Conservation (phyloP, 257 asterid species). For the Echites panduratus region DNA sequence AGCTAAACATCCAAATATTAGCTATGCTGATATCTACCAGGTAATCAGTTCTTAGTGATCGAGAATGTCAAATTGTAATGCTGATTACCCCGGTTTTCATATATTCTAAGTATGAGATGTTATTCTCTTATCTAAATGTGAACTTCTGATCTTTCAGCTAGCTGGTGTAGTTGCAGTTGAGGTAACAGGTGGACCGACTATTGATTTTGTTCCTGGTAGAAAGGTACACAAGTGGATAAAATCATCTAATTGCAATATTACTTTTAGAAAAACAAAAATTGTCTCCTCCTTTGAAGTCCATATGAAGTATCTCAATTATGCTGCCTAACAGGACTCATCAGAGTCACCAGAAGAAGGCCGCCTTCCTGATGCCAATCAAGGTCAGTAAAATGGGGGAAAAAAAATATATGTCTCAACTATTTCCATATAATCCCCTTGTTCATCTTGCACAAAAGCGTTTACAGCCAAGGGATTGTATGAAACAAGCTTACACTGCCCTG, state of each 20-base stretch:
- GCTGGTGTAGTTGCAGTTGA: constrained; percentile 92
- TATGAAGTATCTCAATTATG: too few relatives aligned
- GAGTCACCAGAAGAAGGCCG: constrained; percentile 77
- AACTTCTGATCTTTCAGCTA: constrained; percentile 39
- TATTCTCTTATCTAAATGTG: not conserved
- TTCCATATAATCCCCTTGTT: too few relatives aligned
- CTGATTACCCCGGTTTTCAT: not conserved
- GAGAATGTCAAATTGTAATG: not conserved
- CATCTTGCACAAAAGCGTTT: too few relatives aligned
- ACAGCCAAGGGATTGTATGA: too few relatives aligned
- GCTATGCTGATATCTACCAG: constrained; percentile 94
- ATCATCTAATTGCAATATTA: not conserved
- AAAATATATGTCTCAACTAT: too few relatives aligned
- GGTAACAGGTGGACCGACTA: constrained; percentile 73
- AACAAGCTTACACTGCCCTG: too few relatives aligned
- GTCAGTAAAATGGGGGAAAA: too few relatives aligned
- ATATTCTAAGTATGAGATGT: not conserved
- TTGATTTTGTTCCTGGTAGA: constrained; percentile 71
- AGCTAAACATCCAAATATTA: constrained; percentile 58
- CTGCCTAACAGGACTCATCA: constrained; percentile 36
- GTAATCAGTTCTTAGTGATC: constrained; percentile 26
- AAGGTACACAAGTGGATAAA: constrained; percentile 36
- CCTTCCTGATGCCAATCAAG: constrained; percentile 76
- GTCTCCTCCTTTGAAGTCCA: too few relatives aligned
- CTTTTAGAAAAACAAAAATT: too few relatives aligned